Percentiles rank a stretch among this genome's conserved stretches.
phyloP scores from a whole-genome alignment of 306 rosid genomes.

The Vicia faba region DNA sequence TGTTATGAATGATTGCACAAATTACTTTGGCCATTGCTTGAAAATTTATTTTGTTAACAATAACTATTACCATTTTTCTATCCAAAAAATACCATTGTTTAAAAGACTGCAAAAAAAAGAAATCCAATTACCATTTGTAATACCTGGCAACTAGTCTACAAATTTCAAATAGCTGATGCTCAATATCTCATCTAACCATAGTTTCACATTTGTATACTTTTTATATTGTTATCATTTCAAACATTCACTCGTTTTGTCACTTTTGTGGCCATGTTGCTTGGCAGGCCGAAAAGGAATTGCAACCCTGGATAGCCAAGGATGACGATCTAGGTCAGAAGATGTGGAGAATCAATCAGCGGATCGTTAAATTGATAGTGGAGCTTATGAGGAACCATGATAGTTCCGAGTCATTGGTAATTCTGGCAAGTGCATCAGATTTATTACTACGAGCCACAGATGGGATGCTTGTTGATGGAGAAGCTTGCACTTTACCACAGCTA shows the following conservation, averaged over 20 bases:
- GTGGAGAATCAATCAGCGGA: slow-evolving; percentile 96
- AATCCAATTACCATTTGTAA: slow-evolving; percentile 19
- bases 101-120: not conserved
- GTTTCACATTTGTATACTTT: slow-evolving; percentile 25
- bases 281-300: slow-evolving; percentile 93
- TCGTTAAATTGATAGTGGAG: slow-evolving; percentile 86
- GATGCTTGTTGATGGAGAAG: slow-evolving; percentile 98
- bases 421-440: slow-evolving; percentile 96
- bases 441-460: slow-evolving; percentile 97
- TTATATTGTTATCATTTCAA: slow-evolving; percentile 27
- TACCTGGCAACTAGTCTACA: slow-evolving; percentile 1
- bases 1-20: slow-evolving; percentile 29
- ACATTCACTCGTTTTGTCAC: slow-evolving; percentile 41
- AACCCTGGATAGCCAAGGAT: slow-evolving; percentile 98
- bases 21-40: slow-evolving; percentile 28
- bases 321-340: slow-evolving; percentile 90
- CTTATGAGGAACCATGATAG: slow-evolving; percentile 90
- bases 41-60: slow-evolving; percentile 23
- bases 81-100: slow-evolving; percentile 16
- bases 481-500: slow-evolving; percentile 92
- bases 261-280: slow-evolving; percentile 47
- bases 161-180: slow-evolving; percentile 28
- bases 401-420: slow-evolving; percentile 77
- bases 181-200: slow-evolving; percentile 23
- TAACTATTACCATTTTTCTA: not conserved